Base-by-base conservation (phyloP, 768 basidiomycete species). In the Suillus spraguei region DNA sequence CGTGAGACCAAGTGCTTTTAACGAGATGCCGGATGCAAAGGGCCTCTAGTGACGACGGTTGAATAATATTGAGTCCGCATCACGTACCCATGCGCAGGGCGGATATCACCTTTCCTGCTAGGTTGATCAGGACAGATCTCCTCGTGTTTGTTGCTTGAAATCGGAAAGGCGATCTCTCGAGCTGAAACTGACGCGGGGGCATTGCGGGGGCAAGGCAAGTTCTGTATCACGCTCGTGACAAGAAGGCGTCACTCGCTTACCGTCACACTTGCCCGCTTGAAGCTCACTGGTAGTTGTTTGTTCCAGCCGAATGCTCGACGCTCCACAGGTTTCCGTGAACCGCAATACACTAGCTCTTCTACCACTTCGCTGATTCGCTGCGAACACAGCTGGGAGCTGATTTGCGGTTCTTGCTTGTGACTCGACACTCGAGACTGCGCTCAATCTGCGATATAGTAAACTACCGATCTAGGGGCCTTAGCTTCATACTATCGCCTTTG, bases 391-490 rank as follows among this genome's bases (percentile, higher is more conserved):
- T 38, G 28, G 56, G 56, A 41, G 28, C 39, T 63, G 44, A 46
- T 49, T 63, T 55, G 53, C 46, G 41, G 62, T 67, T 59, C 56
- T 60, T 62, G 47, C 63, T 52, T 28, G 65, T 52, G 47, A 60
- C 41, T 61, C 62, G 49, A 61, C 49, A 39, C 39, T 22, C 54
- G n/a, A 39, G 33, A 47, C 32, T 66, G 63, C 73, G 74, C 64
- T 66, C 70, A 74, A 76, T 69, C 69, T 47, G 69, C 73, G 74
- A 67, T 59, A 60, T 13, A 32, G 47, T 67, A 67, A 63, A 62
- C 65, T 67, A 66, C 68, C 71, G 68, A 74, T 74, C 74, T 74
- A 74, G 75, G 74, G 75, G 67, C 71, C 64, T 49, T 53, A 59
- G 60, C 17, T 74, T 76, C 72, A 75, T 72, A 39, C 38, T 39